Base-by-base conservation (phyloP, 306 rosid species). In the Sicyos edulis region DNA sequence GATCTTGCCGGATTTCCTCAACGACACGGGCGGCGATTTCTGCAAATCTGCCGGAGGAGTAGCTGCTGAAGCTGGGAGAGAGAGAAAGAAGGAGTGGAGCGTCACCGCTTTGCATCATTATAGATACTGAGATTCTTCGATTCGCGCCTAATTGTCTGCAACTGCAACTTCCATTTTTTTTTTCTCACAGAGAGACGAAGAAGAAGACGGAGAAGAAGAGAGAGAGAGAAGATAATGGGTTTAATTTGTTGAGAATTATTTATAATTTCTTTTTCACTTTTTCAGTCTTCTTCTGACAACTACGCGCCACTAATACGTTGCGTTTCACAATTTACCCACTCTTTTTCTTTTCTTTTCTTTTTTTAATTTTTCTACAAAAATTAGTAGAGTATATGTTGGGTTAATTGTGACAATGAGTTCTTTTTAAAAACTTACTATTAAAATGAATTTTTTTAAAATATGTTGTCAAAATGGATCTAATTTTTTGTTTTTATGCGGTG, bases 1-100 rank as follows among this genome's bases (percentile, higher is more conserved):
- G 40, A 34, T 83, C 88, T 0, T n/a, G 66, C 0, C 91, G 85
- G 60, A 87, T 61, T 79, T 92, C 87, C 19, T 67, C 79, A 15
- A 87, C 89, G 20, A 90, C 97, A 21, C 90, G 77, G 14, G 92
- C 86, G 52, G 97, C 96, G 15, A 88, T 87, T 37, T 88, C 88
- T 34, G 92, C 74, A 0, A 90, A 75, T 15, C 80, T 71, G 5
- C 82, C 83, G 2, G 96, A 74, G 9, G 96, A 84, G 80, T 85
- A 85, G 55, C 82, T 74, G 82, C 79, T 86, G 85, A 93, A 93
- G 79, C 96, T 93, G 0, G 97, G 98, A 70, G 90, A 85, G 6
- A 82, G 78, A 0, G 89, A 81, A 4, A 74, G 17, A 37, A 76
- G 58, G 8, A 58, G 16, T 4, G 87, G 74, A 73, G 78, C 65